phyloP scores from a whole-genome alignment of 208 protist species.

The Trypanosoma avium region DNA sequence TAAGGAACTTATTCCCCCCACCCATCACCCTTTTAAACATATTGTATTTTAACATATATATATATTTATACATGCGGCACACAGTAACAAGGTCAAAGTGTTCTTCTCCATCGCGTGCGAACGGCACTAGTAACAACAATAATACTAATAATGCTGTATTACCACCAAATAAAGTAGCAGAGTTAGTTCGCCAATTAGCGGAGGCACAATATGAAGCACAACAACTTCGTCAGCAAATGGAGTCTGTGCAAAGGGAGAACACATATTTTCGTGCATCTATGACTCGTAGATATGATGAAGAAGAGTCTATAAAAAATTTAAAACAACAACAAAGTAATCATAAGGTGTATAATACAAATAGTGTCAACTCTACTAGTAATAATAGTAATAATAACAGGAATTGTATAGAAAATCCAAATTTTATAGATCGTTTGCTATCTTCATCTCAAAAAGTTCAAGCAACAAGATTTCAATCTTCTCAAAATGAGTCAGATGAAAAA shows the following conservation, averaged over 20 bases:
- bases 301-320: neutral
- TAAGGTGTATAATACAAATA: neutral
- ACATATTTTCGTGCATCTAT: constrained; percentile 1
- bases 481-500: neutral
- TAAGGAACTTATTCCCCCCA: too few relatives aligned
- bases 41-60: too few relatives aligned
- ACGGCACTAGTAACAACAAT: too few relatives aligned
- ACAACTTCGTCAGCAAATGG: constrained; percentile 36
- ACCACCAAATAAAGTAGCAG: constrained; percentile 42
- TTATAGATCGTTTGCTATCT: neutral
- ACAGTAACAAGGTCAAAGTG: neutral
- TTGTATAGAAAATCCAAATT: constrained; percentile 3
- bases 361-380: neutral
- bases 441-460: neutral
- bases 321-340: constrained; percentile 8
- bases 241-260: constrained; percentile 23
- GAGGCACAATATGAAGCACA: constrained; percentile 49
- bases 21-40: too few relatives aligned
- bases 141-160: constrained; percentile 38
- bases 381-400: neutral
- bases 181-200: constrained; percentile 70
- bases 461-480: neutral
- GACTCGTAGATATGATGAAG: neutral
- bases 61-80: too few relatives aligned
- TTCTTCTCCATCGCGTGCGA: neutral